Conservation (phyloP, 2,329 filamentous ascomycete species). For the Claviceps monticola region DNA sequence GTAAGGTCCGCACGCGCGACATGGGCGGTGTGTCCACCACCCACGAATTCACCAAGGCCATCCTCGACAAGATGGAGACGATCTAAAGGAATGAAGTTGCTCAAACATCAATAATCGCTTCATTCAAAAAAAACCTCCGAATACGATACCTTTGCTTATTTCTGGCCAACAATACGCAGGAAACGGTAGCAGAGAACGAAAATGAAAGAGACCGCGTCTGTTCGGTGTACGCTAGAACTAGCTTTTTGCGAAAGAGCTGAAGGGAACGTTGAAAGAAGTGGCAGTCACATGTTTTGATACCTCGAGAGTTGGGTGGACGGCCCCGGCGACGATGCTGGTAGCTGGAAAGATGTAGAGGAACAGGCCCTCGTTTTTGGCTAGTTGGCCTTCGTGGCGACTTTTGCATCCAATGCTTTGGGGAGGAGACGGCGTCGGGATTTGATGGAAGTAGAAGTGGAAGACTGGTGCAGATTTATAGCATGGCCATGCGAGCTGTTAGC, state of each 20-base stretch:
- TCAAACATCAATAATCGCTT: background rate
- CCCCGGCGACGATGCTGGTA: background rate
- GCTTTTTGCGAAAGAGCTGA: background rate
- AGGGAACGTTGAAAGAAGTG: background rate
- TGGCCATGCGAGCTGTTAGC: constrained; percentile 4
- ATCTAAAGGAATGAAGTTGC: constrained; percentile 30
- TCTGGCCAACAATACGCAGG: background rate
- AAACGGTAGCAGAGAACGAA: background rate
- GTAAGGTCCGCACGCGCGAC: constrained; percentile 78
- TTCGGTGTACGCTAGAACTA: background rate
- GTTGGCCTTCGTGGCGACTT: background rate
- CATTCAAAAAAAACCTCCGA: background rate
- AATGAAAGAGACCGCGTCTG: background rate
- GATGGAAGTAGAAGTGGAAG: background rate
- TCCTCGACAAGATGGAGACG: constrained; percentile 89
- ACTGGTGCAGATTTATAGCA: constrained; percentile 5
- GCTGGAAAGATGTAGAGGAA: background rate
- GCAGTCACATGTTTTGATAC: constrained; percentile 1
- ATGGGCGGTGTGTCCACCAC: constrained; percentile 89
- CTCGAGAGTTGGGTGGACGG: background rate
- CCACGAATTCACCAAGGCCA: constrained; percentile 87
- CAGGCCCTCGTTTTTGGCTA: background rate
- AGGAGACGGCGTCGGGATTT: background rate
- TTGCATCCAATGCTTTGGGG: background rate
- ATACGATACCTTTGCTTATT: background rate